Conservation (phyloP, 768 basidiomycete genomes). For the Clitopilus passeckerianus region DNA sequence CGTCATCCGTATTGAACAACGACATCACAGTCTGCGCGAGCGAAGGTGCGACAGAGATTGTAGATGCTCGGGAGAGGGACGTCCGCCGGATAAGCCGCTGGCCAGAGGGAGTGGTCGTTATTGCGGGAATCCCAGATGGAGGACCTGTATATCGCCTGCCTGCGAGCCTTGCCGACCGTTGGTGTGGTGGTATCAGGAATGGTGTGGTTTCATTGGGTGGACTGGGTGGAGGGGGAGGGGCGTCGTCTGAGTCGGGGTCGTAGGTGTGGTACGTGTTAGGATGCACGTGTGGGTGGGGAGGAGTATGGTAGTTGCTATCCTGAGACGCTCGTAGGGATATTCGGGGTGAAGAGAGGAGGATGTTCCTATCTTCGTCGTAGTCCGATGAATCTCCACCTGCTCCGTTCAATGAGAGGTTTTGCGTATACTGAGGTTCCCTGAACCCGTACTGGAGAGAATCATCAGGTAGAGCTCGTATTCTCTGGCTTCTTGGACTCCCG, state of each 20-base stretch:
- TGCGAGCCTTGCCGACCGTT: background rate
- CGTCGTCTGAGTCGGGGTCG: background rate
- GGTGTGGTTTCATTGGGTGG: background rate
- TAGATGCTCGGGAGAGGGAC: conserved; percentile 55
- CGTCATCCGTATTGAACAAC: conserved; percentile 54
- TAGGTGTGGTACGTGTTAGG: no score
- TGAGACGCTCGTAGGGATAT: background rate
- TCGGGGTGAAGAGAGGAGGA: background rate
- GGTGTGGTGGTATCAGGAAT: background rate
- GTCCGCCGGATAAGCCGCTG: background rate
- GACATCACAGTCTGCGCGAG: conserved; percentile 67
- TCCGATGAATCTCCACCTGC: background rate
- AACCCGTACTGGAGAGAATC: background rate
- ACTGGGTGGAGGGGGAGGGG: background rate
- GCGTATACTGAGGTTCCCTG: background rate
- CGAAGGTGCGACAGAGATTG: conserved; percentile 53
- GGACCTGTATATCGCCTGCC: background rate
- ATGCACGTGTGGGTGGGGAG: no score
- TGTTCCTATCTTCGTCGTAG: background rate
- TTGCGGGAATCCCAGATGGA: background rate
- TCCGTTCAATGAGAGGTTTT: background rate
- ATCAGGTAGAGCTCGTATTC: background rate
- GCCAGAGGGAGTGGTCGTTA: background rate
- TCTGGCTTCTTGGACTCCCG: background rate
- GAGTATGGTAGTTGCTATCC: background rate